phyloP scores from a whole-genome alignment of 768 basidiomycete genomes.

The Collybia nuda region DNA sequence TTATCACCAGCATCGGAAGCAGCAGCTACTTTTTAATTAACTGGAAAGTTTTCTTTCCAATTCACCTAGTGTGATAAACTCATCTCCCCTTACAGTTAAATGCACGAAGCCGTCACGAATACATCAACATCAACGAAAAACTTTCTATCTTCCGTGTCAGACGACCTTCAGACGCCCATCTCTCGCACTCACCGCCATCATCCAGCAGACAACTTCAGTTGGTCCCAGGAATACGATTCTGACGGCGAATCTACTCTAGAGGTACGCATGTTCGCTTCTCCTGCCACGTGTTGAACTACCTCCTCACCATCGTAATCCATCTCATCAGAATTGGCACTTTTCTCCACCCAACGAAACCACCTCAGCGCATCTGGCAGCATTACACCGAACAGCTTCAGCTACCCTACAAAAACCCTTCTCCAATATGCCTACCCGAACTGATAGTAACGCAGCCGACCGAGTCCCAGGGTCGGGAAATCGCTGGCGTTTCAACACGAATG shows the following conservation, averaged over 20 bases:
- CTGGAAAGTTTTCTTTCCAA: conserved; percentile 31
- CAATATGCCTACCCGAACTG: conserved; percentile 50
- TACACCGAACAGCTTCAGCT: conserved; percentile 28
- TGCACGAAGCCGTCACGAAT: conserved; percentile 69
- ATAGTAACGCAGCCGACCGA: conserved; percentile 38
- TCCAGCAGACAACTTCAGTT: conserved; percentile 40
- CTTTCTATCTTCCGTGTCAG: conserved; percentile 30
- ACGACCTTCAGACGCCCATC: conserved; percentile 34
- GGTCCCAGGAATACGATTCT: conserved; percentile 50
- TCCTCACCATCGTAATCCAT: conserved; percentile 20
- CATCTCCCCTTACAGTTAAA: conserved; percentile 48
- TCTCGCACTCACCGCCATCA: conserved; percentile 29
- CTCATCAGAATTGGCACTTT: conserved; percentile 47
- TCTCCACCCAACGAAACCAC: conserved; percentile 36
- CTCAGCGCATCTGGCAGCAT: conserved; percentile 30
- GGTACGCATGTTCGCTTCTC: conserved; percentile 28
- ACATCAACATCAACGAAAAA: conserved; percentile 42
- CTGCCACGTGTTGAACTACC: conserved; percentile 32
- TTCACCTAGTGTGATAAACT: conserved; percentile 19
- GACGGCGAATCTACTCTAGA: conserved; percentile 42
- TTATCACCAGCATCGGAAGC: conserved; percentile 24
- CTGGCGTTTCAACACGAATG: conserved; percentile 66
- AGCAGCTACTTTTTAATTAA: conserved; percentile 37
- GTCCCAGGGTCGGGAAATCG: conserved; percentile 42
- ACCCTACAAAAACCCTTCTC: conserved; percentile 34